Evolutionary conservation across 371 early-diverging fungal genomes (phyloP).

Genomic region (Ordospora pajunii): DNA sequence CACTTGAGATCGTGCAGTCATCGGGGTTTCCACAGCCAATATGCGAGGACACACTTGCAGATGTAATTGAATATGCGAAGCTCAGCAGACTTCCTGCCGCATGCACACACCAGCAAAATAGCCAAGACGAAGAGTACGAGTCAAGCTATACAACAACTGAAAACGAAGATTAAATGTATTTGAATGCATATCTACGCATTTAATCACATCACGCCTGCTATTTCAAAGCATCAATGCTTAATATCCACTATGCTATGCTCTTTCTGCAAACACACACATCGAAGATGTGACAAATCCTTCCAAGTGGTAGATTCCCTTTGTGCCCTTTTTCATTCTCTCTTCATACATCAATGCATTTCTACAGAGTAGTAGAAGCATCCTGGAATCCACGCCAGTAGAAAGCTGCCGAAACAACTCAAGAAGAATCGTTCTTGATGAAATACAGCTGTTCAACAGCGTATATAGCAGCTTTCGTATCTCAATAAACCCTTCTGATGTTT

Average conservation of each 20-base stretch:
- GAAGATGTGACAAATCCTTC: slow-evolving; percentile 78
- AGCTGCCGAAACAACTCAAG: slow-evolving; percentile 61
- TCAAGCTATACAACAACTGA: no score
- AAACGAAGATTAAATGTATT: no score
- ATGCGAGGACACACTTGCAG: neutral
- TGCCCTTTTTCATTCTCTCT: slow-evolving; percentile 70
- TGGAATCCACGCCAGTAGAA: slow-evolving; percentile 13
- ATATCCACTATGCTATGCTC: neutral
- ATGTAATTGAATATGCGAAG: neutral
- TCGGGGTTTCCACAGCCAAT: slow-evolving; percentile 3
- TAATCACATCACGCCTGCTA: no score
- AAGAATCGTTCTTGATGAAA: slow-evolving; percentile 71
- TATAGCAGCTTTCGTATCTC: slow-evolving; percentile 70
- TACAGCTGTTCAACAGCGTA: slow-evolving; percentile 74
- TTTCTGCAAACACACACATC: slow-evolving; percentile 32
- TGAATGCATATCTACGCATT: no score
- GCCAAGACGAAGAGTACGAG: no score
- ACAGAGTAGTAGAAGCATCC: slow-evolving; percentile 54
- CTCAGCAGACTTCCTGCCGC: neutral
- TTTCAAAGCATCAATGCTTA: no score
- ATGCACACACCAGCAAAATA: no score
- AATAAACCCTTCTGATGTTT: slow-evolving; percentile 64
- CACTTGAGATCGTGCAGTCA: neutral
- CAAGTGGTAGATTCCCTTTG: slow-evolving; percentile 85
- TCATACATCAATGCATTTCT: slow-evolving; percentile 63